Evolutionary conservation across 108 stramenopile genomes (phyloP), one percentile per base, ranked within the genome.

Genomic region (Seminavis robusta): DNA sequence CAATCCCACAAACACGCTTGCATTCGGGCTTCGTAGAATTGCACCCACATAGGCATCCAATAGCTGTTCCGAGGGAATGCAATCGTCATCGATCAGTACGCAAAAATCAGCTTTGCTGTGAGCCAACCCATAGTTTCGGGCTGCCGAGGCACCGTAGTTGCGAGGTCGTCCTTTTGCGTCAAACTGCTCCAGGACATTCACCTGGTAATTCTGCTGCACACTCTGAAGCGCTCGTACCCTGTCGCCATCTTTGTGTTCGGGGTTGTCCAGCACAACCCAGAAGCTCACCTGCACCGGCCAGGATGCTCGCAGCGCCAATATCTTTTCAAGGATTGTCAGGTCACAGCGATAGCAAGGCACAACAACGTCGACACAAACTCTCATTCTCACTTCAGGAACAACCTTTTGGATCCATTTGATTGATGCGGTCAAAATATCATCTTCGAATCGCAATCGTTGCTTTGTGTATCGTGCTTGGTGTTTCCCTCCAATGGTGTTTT

Each of bases 331-430:
- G 33, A 56, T 71, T 7, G 63, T 52, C 19, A 72, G 32, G 27
- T 67, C 34, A 33, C 59, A 25, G 43, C 67, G 71, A 49, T 72
- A 87, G 6, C 76, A 63, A n/a, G 85, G 85, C 6, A 87, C 57
- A 6, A 82, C 68, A 36, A 83, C 52, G 36, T 87, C 80, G 3
- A 83, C 23, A 37, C 73, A 53, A n/a, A n/a, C n/a, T n/a, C n/a
- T n/a, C n/a, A n/a, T n/a, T n/a, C n/a, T n/a, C n/a, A n/a, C n/a
- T n/a, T n/a, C n/a, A n/a, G n/a, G n/a, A n/a, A n/a, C n/a, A n/a
- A n/a, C n/a, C n/a, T n/a, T n/a, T n/a, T n/a, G n/a, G n/a, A n/a
- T n/a, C n/a, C n/a, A n/a, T n/a, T n/a, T n/a, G n/a, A n/a, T n/a
- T n/a, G 7, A 56, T 6, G 16, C 27, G 11, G 3, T 47, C 23